Evolutionary conservation across 1,284 basidiomycete genomes (phyloP), one percentile per base, ranked within the genome.

Genomic region (Cystobasidiaceae sp.): DNA sequence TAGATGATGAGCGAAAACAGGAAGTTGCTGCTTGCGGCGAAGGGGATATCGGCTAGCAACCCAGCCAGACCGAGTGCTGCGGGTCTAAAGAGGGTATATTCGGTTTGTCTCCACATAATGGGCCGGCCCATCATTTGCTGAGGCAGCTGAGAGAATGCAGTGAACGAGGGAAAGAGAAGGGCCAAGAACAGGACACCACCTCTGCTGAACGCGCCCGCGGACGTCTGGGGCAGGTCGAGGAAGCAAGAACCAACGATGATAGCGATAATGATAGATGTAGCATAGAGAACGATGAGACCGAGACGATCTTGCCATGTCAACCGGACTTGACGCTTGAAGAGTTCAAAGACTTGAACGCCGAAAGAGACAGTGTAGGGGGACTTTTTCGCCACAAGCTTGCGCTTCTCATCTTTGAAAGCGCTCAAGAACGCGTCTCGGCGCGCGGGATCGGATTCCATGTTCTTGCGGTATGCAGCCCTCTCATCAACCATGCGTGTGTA

Each of bases 341-440:
- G 80, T 0, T 87, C 86, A 33, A 73, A 80, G 21, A 90, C 84
- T 75, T 93, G 90, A 2, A 84, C 83, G 43, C 78, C 75, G 77
- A 89, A 90, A 1, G 87, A 85, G 28, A 93, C 84, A 3, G 89
- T 93, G 79, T 93, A 94, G 2, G 90, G 87, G 69, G 86, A 89
- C 79, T 88, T 88, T 77, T 85, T 86, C 25, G 87, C 84, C 2
- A 90, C 90, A 23, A 89, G 86, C 58, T 82, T 83, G 77, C 89
- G 86, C 81, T 93, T 93, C 75, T 90, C 86, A 3, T 85, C 85
- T 21, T 79, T 76, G 25, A 91, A 88, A 2, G 90, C 88, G n/a
- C 81, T 79, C 54, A 85, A 83, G 82, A 94, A 93, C 25, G 72
- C 72, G 30, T 71, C 44, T 43, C 56, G 48, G 28, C 67, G 44